Evolutionary conservation across 306 rosid species (phyloP), one percentile per base, ranked within the genome.

Genomic region (Delonix regia): DNA sequence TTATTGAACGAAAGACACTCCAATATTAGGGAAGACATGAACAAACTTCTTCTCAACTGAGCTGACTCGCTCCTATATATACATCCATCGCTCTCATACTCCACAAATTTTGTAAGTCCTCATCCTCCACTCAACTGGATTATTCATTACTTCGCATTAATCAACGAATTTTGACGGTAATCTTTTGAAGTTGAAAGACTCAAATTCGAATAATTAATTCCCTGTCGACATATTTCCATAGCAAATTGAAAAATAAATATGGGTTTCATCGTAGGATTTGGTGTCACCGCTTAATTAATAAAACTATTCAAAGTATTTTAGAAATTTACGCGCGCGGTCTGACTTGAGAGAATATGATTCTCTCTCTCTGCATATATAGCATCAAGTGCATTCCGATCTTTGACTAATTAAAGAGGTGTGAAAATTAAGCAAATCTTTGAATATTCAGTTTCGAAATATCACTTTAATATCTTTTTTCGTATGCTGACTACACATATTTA

Each of bases 271-370:
- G 36, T 74, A 66, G 63, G 44, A 27, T 56, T n/a, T 56, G 79
- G 71, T 61, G 71, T 61, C 80, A 45, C 57, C 36, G 28, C 82
- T 76, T 61, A 77, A n/a, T 69, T 19, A 19, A 56, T 24, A 56
- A 24, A 56, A 55, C 30, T 4, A 55, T 55, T 57, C 45, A 47
- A 41, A 44, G 7, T 3, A 5, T 33, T 12, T 57, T 44, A 15
- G 65, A 56, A 28, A 27, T 25, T 13, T 25, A 27, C 19, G 42
- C 39, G 73, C 41, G 69, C 55, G 59, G 49, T 61, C 16, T 51
- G 85, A 61, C 70, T 19, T 76, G 78, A 81, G 52, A 76, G 44
- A 62, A 69, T 76, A n/a, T 42, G 5, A 67, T 76, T 61, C 4
- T 6, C 13, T 34, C 2, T 34, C 2, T 34, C 2, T 60, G 19